Base-by-base conservation (phyloP, 257 asterid genomes). In the Penstemon barbatus region DNA sequence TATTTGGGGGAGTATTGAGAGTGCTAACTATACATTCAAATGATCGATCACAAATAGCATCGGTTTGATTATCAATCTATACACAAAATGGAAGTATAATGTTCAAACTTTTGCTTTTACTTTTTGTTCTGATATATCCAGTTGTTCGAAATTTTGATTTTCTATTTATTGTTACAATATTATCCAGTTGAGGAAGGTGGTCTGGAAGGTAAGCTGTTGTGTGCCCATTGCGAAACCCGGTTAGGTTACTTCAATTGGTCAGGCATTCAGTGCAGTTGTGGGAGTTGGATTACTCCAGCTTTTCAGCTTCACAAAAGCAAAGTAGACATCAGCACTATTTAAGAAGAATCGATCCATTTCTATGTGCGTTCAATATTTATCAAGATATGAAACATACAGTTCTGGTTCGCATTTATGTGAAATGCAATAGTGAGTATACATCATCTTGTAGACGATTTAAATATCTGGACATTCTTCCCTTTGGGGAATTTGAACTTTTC, bases 251-350 rank as follows among this genome's bases (percentile, higher is more conserved):
- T 94, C 83, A 94, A 91, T 84, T 91, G 99, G 96, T 78, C 91
- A 0, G 97, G 99, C 72, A 86, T 94, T 74, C 97, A 94, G 73
- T 94, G 99, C 89, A 91, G 91, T 68, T 94, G 99, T 6, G 96
- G 97, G 70, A 94, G 96, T 79, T 94, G 99, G 99, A 87, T 94
- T 41, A 85, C 97, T 4, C 99, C 99, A 0, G 99, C 96, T 13
- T 94, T 94, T 77, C 97, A 94, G 88, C 91, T 94, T 73, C 96
- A 94, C 75, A 90, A 87, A 82, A 81, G 97, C 82, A 85, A 89
- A 58, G 94, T 94, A 43, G 97, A 94, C 74, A 45, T 82, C 73
- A 84, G 96, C 72, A 79, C 81, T 54, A 52, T 84, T 46, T 89
- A 79, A 75, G 15, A 48, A 25, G 71, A 19, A 8, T 50, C 2